Evolutionary conservation across 1,284 basidiomycete genomes (phyloP), one percentile per base, ranked within the genome.

Genomic region (Boletus sp.): DNA sequence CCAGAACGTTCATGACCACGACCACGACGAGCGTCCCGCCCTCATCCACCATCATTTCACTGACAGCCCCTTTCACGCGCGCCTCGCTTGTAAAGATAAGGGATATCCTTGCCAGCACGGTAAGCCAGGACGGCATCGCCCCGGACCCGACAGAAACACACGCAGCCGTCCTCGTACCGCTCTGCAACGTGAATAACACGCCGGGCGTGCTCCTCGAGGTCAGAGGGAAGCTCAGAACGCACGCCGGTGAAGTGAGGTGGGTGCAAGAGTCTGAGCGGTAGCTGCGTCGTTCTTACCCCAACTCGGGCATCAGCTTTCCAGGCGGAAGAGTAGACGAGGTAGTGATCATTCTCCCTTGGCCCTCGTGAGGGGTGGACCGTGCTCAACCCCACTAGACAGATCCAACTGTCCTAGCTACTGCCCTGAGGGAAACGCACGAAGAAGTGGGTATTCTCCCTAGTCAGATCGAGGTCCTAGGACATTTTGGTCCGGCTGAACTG

Each of bases 211-310:
- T 90, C 32, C 73, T 89, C 16, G 81, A 89, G 61, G 77, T 91
- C 25, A 73, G 88, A 53, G 83, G 77, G 46, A 61, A 71, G 49
- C 65, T 89, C 48, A 73, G 86, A 54, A 75, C 72, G 30, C 88
- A 90, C 67, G 81, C 84, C 0, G 87, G 88, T n/a, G 86, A 90
- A 72, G 80, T 90, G 29, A 87, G 88, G 88, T 86, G 60, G 55
- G 77, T 55, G 41, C 27, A 23, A 10, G 35, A 4, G n/a, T 33
- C 22, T 26, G 13, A 3, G 27, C 16, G 8, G 33, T 41, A 9
- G 0, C n/a, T 16, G 8, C 7, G 5, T 40, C 4, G 8, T 33
- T 14, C 32, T 33, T 19, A 19, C n/a, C 16, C 46, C 41, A 14
- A 51, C 42, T 13, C 30, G 19, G 5, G 23, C 29, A 5, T 7